Evolutionary conservation across 2,329 filamentous ascomycete genomes (phyloP).

Genomic region (Cryphonectria parasitica): DNA sequence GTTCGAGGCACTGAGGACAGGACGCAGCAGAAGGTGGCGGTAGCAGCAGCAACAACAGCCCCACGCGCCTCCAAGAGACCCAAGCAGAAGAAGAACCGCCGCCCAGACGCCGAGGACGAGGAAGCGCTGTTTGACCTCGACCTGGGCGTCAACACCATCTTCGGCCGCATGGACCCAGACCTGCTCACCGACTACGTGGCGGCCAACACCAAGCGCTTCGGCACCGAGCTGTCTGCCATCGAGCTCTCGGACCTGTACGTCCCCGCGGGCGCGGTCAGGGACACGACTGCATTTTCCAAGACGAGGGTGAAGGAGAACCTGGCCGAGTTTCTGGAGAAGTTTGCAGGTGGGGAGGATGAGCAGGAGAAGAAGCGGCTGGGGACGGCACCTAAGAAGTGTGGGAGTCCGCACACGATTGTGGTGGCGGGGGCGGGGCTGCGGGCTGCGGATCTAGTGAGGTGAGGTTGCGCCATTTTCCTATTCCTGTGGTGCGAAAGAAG

Average conservation of each 20-base stretch:
- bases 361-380: conserved; percentile 58
- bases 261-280: conserved; percentile 73
- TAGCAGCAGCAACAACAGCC: neutral
- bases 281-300: conserved; percentile 76
- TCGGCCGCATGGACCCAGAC: conserved; percentile 80
- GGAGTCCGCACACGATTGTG: conserved; percentile 83
- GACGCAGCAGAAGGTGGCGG: conserved; percentile 45
- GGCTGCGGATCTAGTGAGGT: conserved; percentile 81
- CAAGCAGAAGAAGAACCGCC: conserved; percentile 43
- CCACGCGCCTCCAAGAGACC: conserved; percentile 43
- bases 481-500: neutral
- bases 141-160: conserved; percentile 76
- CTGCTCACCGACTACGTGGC: conserved; percentile 85
- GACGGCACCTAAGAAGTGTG: conserved; percentile 68
- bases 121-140: conserved; percentile 67
- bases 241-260: conserved; percentile 84
- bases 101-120: conserved; percentile 51
- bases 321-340: conserved; percentile 75
- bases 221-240: conserved; percentile 77
- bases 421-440: conserved; percentile 83
- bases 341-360: conserved; percentile 43
- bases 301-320: conserved; percentile 72
- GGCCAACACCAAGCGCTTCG: conserved; percentile 76
- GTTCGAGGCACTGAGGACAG: too few species aligned
- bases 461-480: conserved; percentile 31